Percentiles rank a stretch among this genome's conserved stretches.
phyloP scores from a whole-genome alignment of 129 eudicot species.

The carrot (Daucus carota) region DNA sequence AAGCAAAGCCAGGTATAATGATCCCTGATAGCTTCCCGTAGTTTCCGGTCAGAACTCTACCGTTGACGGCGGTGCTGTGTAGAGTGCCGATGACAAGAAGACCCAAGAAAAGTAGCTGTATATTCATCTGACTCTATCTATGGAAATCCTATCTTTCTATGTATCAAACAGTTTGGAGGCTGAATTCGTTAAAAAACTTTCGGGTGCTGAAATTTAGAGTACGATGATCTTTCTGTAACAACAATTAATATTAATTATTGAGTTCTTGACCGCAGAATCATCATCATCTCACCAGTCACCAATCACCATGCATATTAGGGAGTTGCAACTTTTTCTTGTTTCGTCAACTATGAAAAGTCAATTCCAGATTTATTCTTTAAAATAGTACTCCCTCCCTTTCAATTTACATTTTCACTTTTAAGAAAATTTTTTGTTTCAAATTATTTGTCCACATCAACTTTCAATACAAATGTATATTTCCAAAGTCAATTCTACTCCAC shows the following conservation, averaged over 20 bases:
- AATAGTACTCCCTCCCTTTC: no score
- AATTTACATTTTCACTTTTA: no score
- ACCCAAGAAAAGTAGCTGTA: slow-evolving; percentile 20
- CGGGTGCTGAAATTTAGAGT: no score
- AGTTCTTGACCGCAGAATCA: no score
- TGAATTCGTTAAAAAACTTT: no score
- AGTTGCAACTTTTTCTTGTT: neutral
- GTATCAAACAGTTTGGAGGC: no score
- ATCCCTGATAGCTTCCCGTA: slow-evolving; percentile 70
- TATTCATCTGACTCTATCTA: neutral
- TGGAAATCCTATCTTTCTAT: neutral
- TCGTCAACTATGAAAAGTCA: neutral
- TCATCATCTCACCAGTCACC: neutral
- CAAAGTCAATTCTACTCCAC: no score
- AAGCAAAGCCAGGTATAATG: slow-evolving; percentile 94
- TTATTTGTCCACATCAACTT: no score
- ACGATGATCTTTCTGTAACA: no score
- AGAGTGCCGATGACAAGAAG: slow-evolving; percentile 25
- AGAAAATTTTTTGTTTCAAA: no score
- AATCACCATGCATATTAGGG: neutral
- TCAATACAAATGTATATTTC: no score
- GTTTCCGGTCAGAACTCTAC: slow-evolving; percentile 32
- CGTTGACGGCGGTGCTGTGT: slow-evolving; percentile 24
- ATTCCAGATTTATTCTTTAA: neutral
- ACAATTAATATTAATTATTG: no score